These are phyloP conservation scores for Pouteria campechiana DNA, from an alignment of 179 eudicot species.

Conservation along the genomic window DNA sequence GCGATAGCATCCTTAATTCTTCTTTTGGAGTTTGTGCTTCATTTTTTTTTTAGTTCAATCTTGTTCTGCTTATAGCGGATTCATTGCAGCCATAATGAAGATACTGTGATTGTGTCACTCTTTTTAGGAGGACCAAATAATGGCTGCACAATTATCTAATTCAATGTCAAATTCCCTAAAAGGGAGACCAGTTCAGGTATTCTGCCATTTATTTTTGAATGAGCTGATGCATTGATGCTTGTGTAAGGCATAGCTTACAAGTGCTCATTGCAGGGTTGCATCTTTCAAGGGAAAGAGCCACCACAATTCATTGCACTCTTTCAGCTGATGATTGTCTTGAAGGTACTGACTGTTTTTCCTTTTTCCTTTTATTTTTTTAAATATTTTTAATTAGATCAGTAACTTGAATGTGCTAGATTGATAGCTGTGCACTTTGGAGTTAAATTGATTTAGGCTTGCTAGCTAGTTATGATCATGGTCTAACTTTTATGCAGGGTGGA, in stretches of 20 bases:
- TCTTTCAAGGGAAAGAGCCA: slow-evolving; percentile 93
- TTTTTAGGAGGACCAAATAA: slow-evolving; percentile 73
- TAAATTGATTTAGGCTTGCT: not conserved
- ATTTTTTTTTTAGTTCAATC: no score
- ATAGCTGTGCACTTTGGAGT: not conserved
- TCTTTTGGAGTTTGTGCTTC: no score
- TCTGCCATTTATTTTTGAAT: not conserved
- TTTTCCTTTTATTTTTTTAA: not conserved
- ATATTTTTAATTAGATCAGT: not conserved
- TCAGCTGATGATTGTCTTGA: slow-evolving; percentile 93
- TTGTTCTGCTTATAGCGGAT: no score
- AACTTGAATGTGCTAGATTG: not conserved
- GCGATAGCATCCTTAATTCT: no score
- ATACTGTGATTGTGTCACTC: slow-evolving; percentile 1
- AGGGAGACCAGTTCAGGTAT: slow-evolving; percentile 91
- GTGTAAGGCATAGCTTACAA: not conserved
- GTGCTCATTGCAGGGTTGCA: slow-evolving; percentile 54
- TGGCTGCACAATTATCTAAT: slow-evolving; percentile 68
- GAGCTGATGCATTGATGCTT: not conserved
- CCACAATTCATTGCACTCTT: slow-evolving; percentile 90
- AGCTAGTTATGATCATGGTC: not conserved
- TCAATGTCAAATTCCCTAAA: slow-evolving; percentile 88
- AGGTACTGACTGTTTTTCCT: no score
- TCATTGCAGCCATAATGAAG: no score
- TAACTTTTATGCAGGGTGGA: slow-evolving; percentile 73